phyloP scores from a whole-genome alignment of 768 basidiomycete species.

The Cystofilobasidium ferigula region DNA sequence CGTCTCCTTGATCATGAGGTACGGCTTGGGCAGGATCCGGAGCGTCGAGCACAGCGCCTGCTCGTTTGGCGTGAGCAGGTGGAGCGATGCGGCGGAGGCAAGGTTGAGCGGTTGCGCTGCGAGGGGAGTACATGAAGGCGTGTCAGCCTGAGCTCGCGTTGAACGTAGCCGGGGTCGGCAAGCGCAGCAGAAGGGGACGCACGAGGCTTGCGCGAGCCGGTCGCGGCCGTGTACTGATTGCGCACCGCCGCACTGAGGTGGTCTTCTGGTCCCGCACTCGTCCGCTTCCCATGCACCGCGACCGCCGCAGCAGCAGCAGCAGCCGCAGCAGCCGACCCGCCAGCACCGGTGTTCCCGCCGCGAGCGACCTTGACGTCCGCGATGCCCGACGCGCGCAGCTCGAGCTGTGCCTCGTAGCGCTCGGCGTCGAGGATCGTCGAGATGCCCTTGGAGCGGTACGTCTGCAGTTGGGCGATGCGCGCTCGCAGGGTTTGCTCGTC shows the following conservation, averaged over 20 bases:
- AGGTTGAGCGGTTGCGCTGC: conserved; percentile 59
- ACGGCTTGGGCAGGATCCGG: conserved; percentile 87
- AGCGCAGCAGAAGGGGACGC: not conserved
- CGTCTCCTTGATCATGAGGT: conserved; percentile 89
- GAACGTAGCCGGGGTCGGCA: not conserved
- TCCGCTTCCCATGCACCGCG: not conserved
- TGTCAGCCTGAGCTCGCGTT: too few species aligned
- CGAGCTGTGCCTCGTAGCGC: conserved; percentile 65
- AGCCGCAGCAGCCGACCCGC: not conserved
- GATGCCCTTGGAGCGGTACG: conserved; percentile 75
- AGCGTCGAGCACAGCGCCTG: conserved; percentile 77
- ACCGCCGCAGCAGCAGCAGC: not conserved
- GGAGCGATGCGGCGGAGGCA: conserved; percentile 76
- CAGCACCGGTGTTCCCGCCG: not conserved
- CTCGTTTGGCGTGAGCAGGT: conserved; percentile 78
- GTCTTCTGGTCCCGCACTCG: not conserved
- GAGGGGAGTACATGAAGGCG: not conserved
- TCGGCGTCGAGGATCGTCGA: conserved; percentile 78
- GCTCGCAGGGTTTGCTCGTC: conserved; percentile 81
- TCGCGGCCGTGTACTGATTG: conserved; percentile 1
- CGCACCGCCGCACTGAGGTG: not conserved
- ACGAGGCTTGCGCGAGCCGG: conserved; percentile 23
- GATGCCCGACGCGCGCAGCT: conserved; percentile 1
- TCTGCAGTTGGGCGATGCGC: conserved; percentile 80
- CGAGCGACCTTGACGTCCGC: conserved; percentile 5